These are phyloP conservation scores for Coemansia sp. DNA, from an alignment of 192 early-diverging fungal genomes.

Conservation along the genomic window DNA sequence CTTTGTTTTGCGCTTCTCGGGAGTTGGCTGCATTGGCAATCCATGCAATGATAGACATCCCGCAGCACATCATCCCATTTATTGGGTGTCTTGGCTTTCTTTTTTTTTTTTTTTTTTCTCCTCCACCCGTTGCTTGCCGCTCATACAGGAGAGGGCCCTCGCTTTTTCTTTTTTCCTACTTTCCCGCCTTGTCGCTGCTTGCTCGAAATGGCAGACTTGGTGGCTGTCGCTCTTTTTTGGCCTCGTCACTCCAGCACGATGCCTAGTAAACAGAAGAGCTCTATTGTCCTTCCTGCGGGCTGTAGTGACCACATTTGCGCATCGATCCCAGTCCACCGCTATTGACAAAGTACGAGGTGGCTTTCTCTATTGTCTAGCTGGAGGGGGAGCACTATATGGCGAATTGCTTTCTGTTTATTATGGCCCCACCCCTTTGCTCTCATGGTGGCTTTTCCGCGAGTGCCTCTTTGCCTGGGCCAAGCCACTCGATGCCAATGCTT, in stretches of 20 bases:
- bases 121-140: background rate
- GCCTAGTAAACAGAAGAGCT: background rate
- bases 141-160: background rate
- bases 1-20: background rate
- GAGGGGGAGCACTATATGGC: background rate
- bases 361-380: background rate
- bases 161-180: background rate
- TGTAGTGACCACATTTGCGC: background rate
- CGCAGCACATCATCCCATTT: slow-evolving; percentile 2
- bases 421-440: background rate
- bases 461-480: background rate
- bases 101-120: too few species aligned
- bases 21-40: slow-evolving; percentile 1
- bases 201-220: background rate
- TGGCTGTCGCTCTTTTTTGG: background rate
- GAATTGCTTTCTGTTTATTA: slow-evolving; percentile 1
- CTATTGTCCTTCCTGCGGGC: background rate
- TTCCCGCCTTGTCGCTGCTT: background rate
- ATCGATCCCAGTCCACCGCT: background rate
- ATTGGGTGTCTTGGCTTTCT: background rate
- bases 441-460: background rate
- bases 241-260: background rate
- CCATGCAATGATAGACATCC: background rate
- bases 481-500: background rate
- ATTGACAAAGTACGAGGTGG: slow-evolving; percentile 3